phyloP scores from a whole-genome alignment of 305 asterid species.

The Petunia hybrid region DNA sequence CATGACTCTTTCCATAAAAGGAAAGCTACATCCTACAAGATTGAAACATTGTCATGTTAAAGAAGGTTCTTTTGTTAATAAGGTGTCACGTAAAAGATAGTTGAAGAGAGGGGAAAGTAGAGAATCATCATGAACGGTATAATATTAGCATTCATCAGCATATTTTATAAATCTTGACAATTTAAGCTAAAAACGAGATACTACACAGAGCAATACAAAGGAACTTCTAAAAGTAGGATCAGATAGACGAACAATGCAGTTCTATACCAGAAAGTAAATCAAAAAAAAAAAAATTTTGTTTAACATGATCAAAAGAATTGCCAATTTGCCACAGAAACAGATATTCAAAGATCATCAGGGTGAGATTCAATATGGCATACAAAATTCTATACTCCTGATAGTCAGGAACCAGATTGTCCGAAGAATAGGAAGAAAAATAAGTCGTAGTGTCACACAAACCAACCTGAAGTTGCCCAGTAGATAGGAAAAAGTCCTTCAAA shows the following conservation, averaged over 20 bases:
- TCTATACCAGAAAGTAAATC: not conserved
- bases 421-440: conserved; percentile 31
- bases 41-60: conserved; percentile 29
- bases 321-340: not conserved
- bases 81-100: not conserved
- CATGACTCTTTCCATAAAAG: conserved; percentile 95
- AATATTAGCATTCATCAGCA: conserved; percentile 20
- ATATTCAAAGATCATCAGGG: not conserved
- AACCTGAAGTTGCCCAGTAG: conserved; percentile 95
- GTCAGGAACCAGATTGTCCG: not conserved
- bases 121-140: conserved; percentile 23
- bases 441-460: conserved; percentile 35
- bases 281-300: not conserved
- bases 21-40: conserved; percentile 79
- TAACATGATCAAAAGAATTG: not conserved
- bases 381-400: conserved; percentile 12
- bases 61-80: too few species aligned
- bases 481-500: conserved; percentile 84
- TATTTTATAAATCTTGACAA: not conserved
- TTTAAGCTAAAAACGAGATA: not conserved
- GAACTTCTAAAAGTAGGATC: not conserved
- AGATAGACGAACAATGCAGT: conserved; percentile 1
- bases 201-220: not conserved
- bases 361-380: conserved; percentile 21
- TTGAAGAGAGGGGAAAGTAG: conserved; percentile 34